Evolutionary conservation across 2,329 filamentous ascomycete genomes (phyloP).

Genomic region (Fusarium siculi): DNA sequence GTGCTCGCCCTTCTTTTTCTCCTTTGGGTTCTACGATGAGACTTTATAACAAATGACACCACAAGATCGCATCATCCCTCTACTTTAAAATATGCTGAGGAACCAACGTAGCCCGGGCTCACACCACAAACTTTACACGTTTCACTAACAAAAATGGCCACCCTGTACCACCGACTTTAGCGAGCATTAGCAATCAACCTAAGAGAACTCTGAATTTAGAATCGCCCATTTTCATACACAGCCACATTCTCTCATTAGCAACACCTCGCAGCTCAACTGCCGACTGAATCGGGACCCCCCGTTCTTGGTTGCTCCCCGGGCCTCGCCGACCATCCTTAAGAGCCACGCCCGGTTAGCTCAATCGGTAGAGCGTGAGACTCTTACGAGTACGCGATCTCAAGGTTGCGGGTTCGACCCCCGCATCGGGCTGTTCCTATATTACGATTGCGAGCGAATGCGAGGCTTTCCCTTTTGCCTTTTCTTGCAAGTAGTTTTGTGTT

Average conservation of each 20-base stretch:
- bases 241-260: background rate
- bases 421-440: slow-evolving; percentile 54
- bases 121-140: background rate
- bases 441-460: background rate
- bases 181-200: background rate
- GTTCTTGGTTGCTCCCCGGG: background rate
- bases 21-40: background rate
- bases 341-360: slow-evolving; percentile 51
- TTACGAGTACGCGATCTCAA: slow-evolving; percentile 62
- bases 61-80: background rate
- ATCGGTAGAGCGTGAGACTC: slow-evolving; percentile 75
- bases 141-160: background rate
- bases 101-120: background rate
- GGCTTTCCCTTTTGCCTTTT: background rate
- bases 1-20: fast-evolving
- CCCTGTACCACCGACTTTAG: background rate
- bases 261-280: background rate
- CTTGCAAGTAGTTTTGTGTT: fast-evolving
- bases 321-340: background rate
- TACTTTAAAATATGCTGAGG: background rate
- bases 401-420: slow-evolving; percentile 66
- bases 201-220: too few relatives aligned
- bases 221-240: background rate
- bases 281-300: fast-evolving
- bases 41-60: fast-evolving